phyloP scores from a whole-genome alignment of 2,329 filamentous ascomycete genomes.

The Neopestalotiopsis sp. region DNA sequence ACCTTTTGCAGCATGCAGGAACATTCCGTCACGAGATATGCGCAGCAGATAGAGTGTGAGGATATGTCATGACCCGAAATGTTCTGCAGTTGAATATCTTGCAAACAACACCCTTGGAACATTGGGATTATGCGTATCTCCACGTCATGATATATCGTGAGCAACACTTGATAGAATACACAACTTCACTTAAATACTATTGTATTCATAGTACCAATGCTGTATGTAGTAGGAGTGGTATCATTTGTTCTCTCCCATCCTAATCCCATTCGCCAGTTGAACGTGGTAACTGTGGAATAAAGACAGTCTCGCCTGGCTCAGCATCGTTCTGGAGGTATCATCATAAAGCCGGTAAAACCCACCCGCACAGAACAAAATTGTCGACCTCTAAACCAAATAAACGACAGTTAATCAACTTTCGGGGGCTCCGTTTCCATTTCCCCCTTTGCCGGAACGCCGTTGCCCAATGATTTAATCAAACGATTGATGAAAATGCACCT shows the following conservation, averaged over 20 bases:
- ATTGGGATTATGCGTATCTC: background rate
- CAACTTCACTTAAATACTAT: background rate
- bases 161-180: background rate
- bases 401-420: conserved; percentile 9
- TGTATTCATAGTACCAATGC: conserved; percentile 13
- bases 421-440: conserved; percentile 9
- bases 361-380: background rate
- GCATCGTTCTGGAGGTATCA: conserved; percentile 10
- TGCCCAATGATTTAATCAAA: conserved; percentile 12
- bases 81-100: background rate
- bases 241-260: conserved; percentile 6
- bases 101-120: background rate
- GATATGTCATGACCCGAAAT: background rate
- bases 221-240: conserved; percentile 15
- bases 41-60: background rate
- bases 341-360: conserved; percentile 1
- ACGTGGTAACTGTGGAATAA: background rate
- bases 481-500: conserved; percentile 9
- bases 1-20: background rate
- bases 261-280: background rate
- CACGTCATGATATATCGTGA: background rate
- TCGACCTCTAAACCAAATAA: conserved; percentile 11
- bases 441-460: conserved; percentile 10
- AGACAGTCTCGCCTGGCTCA: background rate
- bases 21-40: background rate